These are phyloP conservation scores for Aspergillus sergii DNA, from an alignment of 2,329 filamentous ascomycete genomes.

Conservation along the genomic window DNA sequence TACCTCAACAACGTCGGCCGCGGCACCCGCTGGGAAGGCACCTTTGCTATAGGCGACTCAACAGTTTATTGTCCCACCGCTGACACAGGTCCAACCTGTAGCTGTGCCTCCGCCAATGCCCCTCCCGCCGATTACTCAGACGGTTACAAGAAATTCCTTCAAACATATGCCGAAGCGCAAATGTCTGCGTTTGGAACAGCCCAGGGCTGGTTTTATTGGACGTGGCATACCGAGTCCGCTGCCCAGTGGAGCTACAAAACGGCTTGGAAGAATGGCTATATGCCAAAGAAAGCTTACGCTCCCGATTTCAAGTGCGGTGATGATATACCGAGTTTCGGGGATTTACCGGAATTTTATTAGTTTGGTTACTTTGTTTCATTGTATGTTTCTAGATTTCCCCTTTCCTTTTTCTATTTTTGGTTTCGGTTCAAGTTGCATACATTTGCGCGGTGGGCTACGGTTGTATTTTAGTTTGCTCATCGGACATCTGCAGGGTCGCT, in stretches of 20 bases:
- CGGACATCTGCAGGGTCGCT: not conserved
- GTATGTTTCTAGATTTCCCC: conserved; percentile 12
- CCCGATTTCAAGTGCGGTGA: conserved; percentile 69
- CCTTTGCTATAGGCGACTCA: conserved; percentile 67
- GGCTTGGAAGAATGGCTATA: conserved; percentile 72
- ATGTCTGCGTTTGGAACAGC: conserved; percentile 92
- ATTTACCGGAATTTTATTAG: conserved; percentile 49
- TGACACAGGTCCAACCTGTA: conserved; percentile 63
- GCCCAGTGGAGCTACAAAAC: conserved; percentile 76
- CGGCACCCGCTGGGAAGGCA: conserved; percentile 91
- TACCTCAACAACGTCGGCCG: conserved; percentile 87
- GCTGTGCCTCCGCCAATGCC: conserved; percentile 75
- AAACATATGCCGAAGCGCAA: conserved; percentile 91
- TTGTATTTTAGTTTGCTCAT: not conserved
- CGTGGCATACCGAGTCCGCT: conserved; percentile 86
- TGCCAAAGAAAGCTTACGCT: conserved; percentile 75
- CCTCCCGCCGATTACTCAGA: conserved; percentile 67
- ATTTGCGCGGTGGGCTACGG: not conserved
- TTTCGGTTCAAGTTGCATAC: not conserved
- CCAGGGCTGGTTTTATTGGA: conserved; percentile 99
- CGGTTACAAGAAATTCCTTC: conserved; percentile 81
- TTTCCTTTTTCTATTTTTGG: not conserved
- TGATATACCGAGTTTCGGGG: conserved; percentile 47
- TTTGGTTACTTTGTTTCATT: conserved; percentile 7
- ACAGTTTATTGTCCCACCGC: conserved; percentile 73